These are phyloP conservation scores for Talaromyces borbonicus DNA, from an alignment of 495 filamentous ascomycete species.

Conservation along the genomic window DNA sequence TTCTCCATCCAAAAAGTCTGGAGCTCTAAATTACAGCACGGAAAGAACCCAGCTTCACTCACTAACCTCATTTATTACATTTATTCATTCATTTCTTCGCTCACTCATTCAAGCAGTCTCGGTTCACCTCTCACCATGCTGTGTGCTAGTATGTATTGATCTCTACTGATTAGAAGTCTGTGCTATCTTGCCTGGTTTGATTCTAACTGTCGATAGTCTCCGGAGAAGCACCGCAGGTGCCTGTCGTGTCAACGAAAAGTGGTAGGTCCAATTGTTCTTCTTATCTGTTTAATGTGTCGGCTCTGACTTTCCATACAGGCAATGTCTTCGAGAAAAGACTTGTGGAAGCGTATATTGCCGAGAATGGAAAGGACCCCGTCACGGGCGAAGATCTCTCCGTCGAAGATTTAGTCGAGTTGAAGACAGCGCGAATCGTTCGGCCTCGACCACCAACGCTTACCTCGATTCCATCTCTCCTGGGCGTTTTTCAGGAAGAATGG, in stretches of 20 bases:
- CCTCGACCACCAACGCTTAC: conserved; percentile 91
- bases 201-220: conserved; percentile 53
- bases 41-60: neutral
- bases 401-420: conserved; percentile 82
- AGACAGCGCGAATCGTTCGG: conserved; percentile 68
- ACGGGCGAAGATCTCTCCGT: conserved; percentile 78
- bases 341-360: conserved; percentile 87
- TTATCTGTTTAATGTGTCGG: conserved; percentile 4
- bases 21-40: neutral
- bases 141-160: conserved; percentile 57
- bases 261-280: conserved; percentile 64
- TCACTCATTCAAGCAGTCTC: too few relatives aligned
- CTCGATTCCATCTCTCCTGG: conserved; percentile 91
- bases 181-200: neutral
- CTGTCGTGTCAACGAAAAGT: conserved; percentile 88
- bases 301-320: conserved; percentile 44
- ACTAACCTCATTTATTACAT: too few relatives aligned
- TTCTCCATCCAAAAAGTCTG: conserved; percentile 1
- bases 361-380: conserved; percentile 89
- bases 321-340: conserved; percentile 89
- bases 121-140: conserved; percentile 48
- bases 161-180: neutral
- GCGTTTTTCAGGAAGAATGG: conserved; percentile 98
- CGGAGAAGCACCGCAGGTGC: conserved; percentile 90
- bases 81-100: too few relatives aligned